Evolutionary conservation across 495 filamentous ascomycete species (phyloP), one percentile per base, ranked within the genome.

Genomic region (Amorphotheca resinae): DNA sequence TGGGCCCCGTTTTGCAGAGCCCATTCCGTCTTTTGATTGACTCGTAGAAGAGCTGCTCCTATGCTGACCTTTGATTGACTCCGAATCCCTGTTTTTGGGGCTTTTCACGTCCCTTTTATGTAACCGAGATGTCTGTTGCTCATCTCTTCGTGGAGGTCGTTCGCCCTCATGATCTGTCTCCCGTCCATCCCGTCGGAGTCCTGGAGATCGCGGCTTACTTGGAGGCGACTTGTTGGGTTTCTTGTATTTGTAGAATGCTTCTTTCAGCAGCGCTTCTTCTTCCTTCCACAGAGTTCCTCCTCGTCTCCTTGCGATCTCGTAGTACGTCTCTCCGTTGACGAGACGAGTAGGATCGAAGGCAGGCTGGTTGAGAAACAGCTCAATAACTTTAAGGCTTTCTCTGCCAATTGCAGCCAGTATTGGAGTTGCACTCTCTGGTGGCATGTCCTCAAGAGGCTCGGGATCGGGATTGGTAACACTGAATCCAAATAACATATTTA

Each of bases 381-480:
- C 69, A 26, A 98, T 74, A 28, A 94, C 82, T 35, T 79, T 79
- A 20, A 84, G 66, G 56, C 93, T 91, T 9, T 87, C 87, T 42
- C 87, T 77, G 7, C 91, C 91, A 42, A 98, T 95, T 1, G 91
- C 86, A 26, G 86, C 86, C 22, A 95, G 71, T 73, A 98, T 93
- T 2, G 93, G 93, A 0, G 89, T 96, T 47, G 80, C 80, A 49
- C 82, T 67, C 42, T 78, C 79, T 22, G 59, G 62, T 6, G 60
- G 61, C 20, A 67, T 60, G 2, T 49, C 46, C 9, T 56, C 43
- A 11, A 52, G 30, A 3, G 84, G 81, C 5, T 72, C 68, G 0
- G 89, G 91, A 57, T 93, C 88, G 2, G 84, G 77, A 49, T 93
- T 77, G 14, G 79, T 78, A 40, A 70, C 67, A 1, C 86, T 84